phyloP scores from a whole-genome alignment of 2,329 filamentous ascomycete species.

The Periconia sp. region DNA sequence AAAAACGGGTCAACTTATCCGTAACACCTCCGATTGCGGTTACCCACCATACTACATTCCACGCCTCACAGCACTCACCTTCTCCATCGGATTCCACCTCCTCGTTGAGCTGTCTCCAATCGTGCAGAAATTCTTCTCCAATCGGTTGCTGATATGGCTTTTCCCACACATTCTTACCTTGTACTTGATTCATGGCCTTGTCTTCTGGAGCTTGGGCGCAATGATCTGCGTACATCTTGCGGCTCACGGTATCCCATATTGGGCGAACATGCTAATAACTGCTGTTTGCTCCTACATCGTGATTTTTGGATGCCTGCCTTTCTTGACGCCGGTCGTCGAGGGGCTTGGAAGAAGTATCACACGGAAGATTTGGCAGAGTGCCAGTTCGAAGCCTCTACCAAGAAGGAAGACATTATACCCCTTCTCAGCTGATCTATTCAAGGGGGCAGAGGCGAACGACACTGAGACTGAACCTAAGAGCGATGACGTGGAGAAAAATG shows the following conservation, averaged over 20 bases:
- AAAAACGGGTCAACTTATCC: slow-evolving; percentile 39
- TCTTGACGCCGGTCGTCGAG: slow-evolving; percentile 39
- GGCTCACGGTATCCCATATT: slow-evolving; percentile 29
- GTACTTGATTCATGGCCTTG: slow-evolving; percentile 52
- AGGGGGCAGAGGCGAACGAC: slow-evolving; percentile 6
- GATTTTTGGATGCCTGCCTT: slow-evolving; percentile 30
- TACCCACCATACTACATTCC: slow-evolving; percentile 51
- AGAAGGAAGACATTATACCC: slow-evolving; percentile 26
- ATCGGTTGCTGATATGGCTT: slow-evolving; percentile 43
- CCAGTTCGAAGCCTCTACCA: slow-evolving; percentile 29
- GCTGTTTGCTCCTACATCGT: slow-evolving; percentile 31
- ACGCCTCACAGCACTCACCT: slow-evolving; percentile 47
- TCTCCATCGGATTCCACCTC: slow-evolving; percentile 37
- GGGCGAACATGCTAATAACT: slow-evolving; percentile 31
- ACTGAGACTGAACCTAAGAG: no score
- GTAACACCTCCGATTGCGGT: slow-evolving; percentile 30
- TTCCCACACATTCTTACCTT: slow-evolving; percentile 55
- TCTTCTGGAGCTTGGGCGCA: slow-evolving; percentile 48
- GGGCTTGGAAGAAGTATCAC: slow-evolving; percentile 39
- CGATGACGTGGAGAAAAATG: no score
- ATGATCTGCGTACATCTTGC: slow-evolving; percentile 34
- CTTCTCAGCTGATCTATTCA: slow-evolving; percentile 13
- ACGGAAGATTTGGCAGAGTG: slow-evolving; percentile 30
- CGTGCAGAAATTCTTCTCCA: slow-evolving; percentile 47
- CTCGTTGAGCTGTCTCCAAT: slow-evolving; percentile 34